Conservation (phyloP, 768 basidiomycete genomes). For the Boletus pseudo-olivaceus region DNA sequence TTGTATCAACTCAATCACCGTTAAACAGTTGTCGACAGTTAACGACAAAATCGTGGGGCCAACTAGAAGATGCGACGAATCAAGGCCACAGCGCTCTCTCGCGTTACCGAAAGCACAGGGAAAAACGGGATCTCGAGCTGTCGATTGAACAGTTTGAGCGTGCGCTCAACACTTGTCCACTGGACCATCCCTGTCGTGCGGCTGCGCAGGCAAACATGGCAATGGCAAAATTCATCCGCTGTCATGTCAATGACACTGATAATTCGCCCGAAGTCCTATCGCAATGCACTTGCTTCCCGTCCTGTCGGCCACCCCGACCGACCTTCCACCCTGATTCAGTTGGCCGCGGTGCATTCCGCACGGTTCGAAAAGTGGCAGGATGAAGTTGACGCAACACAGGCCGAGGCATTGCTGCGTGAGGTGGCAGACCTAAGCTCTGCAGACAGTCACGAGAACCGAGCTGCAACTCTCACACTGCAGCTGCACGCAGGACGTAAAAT, state of each 20-base stretch:
- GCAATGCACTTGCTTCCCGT: background rate
- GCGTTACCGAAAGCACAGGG: background rate
- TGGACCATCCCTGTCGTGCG: background rate
- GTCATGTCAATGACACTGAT: background rate
- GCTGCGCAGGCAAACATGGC: background rate
- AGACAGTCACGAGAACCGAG: background rate
- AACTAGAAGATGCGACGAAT: background rate
- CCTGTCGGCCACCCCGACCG: background rate
- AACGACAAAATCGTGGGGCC: background rate
- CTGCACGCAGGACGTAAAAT: background rate
- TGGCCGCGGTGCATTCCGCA: background rate
- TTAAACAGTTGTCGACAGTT: background rate
- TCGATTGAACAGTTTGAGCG: background rate
- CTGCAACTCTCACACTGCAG: background rate
- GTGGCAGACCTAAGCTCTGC: background rate
- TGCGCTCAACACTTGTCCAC: background rate
- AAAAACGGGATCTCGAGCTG: background rate
- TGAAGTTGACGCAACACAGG: background rate
- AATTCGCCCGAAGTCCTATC: background rate
- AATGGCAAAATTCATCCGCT: background rate
- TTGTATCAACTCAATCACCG: background rate
- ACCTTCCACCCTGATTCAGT: background rate
- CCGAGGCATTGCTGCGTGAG: background rate
- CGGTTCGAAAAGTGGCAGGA: background rate
- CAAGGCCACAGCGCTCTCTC: background rate